Base-by-base conservation (phyloP, 2,329 filamentous ascomycete genomes). In the Aspergillus spinulosporus region DNA sequence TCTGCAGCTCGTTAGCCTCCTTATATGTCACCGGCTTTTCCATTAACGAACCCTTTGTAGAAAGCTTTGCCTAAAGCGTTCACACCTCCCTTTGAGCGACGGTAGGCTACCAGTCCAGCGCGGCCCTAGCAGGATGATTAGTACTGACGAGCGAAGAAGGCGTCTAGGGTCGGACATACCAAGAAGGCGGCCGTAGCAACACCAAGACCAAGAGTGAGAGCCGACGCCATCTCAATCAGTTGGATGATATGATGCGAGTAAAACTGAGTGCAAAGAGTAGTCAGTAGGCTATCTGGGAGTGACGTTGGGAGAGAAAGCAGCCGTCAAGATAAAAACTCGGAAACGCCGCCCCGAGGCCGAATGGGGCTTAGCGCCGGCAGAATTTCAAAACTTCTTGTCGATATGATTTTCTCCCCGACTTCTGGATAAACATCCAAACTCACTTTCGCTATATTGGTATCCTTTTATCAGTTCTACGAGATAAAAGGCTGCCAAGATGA, bases 31-130 rank as follows among this genome's bases (percentile, higher is more conserved):
- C 37, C 3, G 21, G 37, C 7, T 6, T 14, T 21, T 11, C 6
- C 14, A 36, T 28, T 3, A 50, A 66, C 70, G 34, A 49, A 74
- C 72, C 94, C 94, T 77, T 97, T 99, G 83, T 97, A 97, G 72
- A 92, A 99, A 42, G 92, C 87, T 75, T 92, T 92, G 67, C 94
- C 94, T 66, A 96, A 79, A 37, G 89, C 87, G 63, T 88, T 89
- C 47, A 89, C 81, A 62, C 78, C 77, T 59, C 75, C 77, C 60
- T 89, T 84, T 58, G 88, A 96, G 68, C 90, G 86, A 62, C 92
- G 87, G 74, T 92, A 84, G 65, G 94, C 94, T 68, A 97, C 89
- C 40, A 96, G 84, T 67, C 92, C 93, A 59, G 94, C 93, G 71
- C 94, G 90, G 64, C 94, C 93, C 92, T 97, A 47, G 52, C 58